A percentile compares a stretch with the other conserved stretches of the same genome.
Evolutionary conservation across 306 rosid genomes (phyloP).

Genomic region (Gastrolobium bilobum): DNA sequence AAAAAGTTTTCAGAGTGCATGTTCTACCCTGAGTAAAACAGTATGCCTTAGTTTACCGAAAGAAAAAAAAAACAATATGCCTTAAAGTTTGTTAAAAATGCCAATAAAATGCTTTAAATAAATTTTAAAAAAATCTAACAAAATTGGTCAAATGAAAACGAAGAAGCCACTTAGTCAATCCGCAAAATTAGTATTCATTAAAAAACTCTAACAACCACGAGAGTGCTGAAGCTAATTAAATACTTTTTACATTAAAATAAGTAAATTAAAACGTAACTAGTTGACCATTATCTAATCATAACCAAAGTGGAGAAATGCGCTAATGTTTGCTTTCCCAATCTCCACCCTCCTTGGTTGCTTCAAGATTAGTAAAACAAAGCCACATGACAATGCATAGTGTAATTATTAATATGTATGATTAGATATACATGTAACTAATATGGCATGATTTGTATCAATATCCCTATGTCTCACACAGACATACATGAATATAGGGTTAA

Average conservation of each 20-base stretch:
- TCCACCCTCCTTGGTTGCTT: constrained; percentile 5
- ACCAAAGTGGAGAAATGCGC: constrained; percentile 11
- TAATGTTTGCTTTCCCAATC: constrained; percentile 1
- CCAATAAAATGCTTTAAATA: not conserved
- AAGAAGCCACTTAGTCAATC: not conserved
- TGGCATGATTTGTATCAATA: not conserved
- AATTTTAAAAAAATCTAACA: not conserved
- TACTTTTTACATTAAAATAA: not conserved
- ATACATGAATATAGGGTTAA: no score
- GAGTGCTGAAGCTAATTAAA: not conserved
- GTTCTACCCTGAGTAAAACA: no score
- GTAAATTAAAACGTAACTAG: not conserved
- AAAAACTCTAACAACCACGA: not conserved
- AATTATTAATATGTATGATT: not conserved
- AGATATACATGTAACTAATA: not conserved
- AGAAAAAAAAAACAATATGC: no score
- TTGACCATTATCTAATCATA: constrained; percentile 13
- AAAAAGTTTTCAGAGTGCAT: no score
- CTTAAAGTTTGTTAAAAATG: not conserved
- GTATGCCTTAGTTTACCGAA: no score
- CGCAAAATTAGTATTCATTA: not conserved
- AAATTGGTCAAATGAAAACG: not conserved
- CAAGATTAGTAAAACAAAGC: constrained; percentile 20
- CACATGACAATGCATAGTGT: not conserved
- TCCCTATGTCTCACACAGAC: no score